phyloP scores from a whole-genome alignment of 805 yeast species.

The Metschnikowia proteae region DNA sequence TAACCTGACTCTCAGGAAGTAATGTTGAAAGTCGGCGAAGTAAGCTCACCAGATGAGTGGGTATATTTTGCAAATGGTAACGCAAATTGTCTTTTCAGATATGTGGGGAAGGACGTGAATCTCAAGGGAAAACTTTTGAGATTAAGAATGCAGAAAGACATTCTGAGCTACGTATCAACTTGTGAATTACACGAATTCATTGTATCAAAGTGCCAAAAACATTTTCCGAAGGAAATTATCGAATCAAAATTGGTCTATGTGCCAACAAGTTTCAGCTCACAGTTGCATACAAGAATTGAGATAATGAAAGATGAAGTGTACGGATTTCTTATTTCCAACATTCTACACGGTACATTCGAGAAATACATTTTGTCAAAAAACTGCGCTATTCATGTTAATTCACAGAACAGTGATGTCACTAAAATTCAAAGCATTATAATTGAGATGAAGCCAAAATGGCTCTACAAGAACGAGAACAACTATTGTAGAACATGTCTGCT shows the following conservation, averaged over 20 bases:
- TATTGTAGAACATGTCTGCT: conserved; percentile 20
- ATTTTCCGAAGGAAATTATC: conserved; percentile 28
- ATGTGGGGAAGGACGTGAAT: conserved; percentile 32
- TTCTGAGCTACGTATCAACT: conserved; percentile 36
- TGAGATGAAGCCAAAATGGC: conserved; percentile 21
- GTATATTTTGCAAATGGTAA: conserved; percentile 42
- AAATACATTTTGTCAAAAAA: conserved; percentile 31
- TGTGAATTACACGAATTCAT: conserved; percentile 41
- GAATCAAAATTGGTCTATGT: conserved; percentile 32
- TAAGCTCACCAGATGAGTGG: conserved; percentile 34
- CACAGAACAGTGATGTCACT: not conserved
- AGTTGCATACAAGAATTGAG: conserved; percentile 25
- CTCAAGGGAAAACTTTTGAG: conserved; percentile 39
- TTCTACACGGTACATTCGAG: conserved; percentile 31
- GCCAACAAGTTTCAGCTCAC: conserved; percentile 27
- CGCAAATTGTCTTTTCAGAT: conserved; percentile 46
- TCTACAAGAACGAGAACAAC: conserved; percentile 12
- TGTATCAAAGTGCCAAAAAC: conserved; percentile 29
- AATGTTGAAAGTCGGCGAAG: not conserved
- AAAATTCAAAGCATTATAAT: conserved; percentile 7
- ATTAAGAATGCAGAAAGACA: conserved; percentile 29
- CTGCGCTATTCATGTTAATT: conserved; percentile 28
- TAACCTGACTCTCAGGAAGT: not conserved
- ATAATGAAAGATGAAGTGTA: conserved; percentile 38
- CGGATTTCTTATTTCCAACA: conserved; percentile 43